Conservation (phyloP, 75 land plant species). For the Pseudotsuga menziesii region DNA sequence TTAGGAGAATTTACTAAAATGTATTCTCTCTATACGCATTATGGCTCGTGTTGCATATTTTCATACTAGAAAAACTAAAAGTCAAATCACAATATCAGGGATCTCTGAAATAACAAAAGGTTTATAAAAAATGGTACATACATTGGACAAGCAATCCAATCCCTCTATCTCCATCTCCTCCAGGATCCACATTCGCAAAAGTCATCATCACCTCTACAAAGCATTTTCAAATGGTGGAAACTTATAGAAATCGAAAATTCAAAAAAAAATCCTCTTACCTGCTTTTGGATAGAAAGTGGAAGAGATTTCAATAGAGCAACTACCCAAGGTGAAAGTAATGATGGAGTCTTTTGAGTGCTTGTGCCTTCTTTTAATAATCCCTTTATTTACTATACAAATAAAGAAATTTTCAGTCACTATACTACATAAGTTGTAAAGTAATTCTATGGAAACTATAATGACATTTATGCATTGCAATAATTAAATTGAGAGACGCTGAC, state of each 20-base stretch:
- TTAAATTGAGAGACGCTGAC: no score
- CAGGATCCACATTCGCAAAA: no score
- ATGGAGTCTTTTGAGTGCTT: conserved; percentile 55
- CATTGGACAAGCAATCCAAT: not conserved
- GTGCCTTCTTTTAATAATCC: conserved; percentile 61
- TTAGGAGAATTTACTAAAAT: no score
- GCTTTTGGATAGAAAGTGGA: conserved; percentile 71
- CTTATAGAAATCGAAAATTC: conserved; percentile 1
- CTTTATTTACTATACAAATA: conserved; percentile 70
- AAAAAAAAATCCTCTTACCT: conserved; percentile 34
- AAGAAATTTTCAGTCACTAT: no score
- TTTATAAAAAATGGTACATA: not conserved
- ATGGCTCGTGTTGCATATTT: no score
- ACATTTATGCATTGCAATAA: no score
- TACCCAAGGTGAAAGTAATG: conserved; percentile 88
- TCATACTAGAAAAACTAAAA: no score
- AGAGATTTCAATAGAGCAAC: conserved; percentile 86
- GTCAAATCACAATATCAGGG: no score
- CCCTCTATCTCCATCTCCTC: not conserved
- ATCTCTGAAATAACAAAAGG: no score
- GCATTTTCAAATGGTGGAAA: not conserved
- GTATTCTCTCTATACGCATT: no score
- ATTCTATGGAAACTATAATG: no score
- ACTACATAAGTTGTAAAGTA: no score
- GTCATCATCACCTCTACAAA: not conserved